Evolutionary conservation across 352 stramenopile species (phyloP).

Genomic region (Salisapilia sapeloensis): DNA sequence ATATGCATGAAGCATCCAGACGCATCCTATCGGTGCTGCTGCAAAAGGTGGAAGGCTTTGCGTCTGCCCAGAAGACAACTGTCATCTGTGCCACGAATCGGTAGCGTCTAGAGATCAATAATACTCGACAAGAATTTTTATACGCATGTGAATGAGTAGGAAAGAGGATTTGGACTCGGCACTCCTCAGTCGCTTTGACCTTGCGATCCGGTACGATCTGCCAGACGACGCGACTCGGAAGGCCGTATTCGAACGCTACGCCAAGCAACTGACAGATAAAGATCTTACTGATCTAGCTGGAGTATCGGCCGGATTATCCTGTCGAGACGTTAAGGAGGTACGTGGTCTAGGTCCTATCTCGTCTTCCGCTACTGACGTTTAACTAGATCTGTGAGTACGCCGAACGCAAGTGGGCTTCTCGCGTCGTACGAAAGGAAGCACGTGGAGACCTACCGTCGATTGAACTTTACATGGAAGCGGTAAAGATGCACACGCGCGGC

Average conservation of each 20-base stretch:
- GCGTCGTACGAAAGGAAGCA: slow-evolving; percentile 73
- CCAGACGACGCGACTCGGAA: slow-evolving; percentile 66
- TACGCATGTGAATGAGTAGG: slow-evolving; percentile 11
- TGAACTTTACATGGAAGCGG: slow-evolving; percentile 50
- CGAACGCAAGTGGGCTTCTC: slow-evolving; percentile 85
- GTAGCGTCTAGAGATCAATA: slow-evolving; percentile 11
- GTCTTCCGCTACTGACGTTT: neutral
- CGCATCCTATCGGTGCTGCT: slow-evolving; percentile 85
- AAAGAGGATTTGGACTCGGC: slow-evolving; percentile 88
- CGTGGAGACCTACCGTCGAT: slow-evolving; percentile 50
- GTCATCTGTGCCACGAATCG: slow-evolving; percentile 86
- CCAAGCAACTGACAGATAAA: slow-evolving; percentile 71
- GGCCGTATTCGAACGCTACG: slow-evolving; percentile 83
- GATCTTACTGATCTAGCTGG: slow-evolving; percentile 64
- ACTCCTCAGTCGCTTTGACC: slow-evolving; percentile 86
- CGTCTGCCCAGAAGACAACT: slow-evolving; percentile 84
- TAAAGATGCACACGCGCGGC: slow-evolving; percentile 45
- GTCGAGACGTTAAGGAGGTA: slow-evolving; percentile 89
- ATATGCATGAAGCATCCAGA: slow-evolving; percentile 87
- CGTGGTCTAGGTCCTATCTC: slow-evolving; percentile 1
- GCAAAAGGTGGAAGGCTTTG: slow-evolving; percentile 86
- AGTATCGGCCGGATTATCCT: slow-evolving; percentile 76
- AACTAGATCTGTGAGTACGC: slow-evolving; percentile 84
- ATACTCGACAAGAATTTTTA: slow-evolving; percentile 1
- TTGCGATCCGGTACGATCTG: slow-evolving; percentile 85